Conservation (phyloP, 2,329 filamentous ascomycete genomes). For the Aspergillus texensis region DNA sequence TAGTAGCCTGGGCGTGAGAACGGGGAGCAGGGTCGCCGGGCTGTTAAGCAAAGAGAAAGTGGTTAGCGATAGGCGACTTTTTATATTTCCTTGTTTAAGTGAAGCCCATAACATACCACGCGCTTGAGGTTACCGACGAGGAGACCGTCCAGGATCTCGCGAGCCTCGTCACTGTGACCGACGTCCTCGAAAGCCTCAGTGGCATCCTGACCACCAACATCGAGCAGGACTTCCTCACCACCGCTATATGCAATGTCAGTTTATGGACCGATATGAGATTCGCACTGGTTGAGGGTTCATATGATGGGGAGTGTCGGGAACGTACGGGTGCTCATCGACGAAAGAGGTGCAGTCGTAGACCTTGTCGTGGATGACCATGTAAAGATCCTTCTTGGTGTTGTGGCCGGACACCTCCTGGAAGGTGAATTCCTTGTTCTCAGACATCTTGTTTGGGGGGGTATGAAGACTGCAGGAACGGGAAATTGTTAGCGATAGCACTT, state of each 20-base stretch:
- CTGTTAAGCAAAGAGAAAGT: conserved; percentile 34
- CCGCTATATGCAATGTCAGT: conserved; percentile 60
- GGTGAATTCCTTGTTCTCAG: conserved; percentile 65
- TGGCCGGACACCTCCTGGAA: conserved; percentile 81
- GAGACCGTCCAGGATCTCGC: conserved; percentile 83
- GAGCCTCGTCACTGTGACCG: conserved; percentile 96
- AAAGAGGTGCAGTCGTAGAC: conserved; percentile 90
- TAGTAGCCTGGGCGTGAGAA: conserved; percentile 53
- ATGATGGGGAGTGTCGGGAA: conserved; percentile 26
- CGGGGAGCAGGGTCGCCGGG: conserved; percentile 78
- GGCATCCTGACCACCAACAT: conserved; percentile 92
- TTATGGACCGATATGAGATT: background rate
- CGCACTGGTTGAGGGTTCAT: background rate
- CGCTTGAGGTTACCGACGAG: conserved; percentile 78
- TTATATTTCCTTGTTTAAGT: background rate
- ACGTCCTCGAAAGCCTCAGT: conserved; percentile 99
- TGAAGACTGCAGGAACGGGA: background rate
- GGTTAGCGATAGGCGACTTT: background rate
- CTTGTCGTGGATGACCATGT: conserved; percentile 91
- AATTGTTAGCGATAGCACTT: background rate
- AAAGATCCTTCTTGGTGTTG: conserved; percentile 91
- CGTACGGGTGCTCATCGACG: conserved; percentile 93
- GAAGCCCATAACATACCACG: conserved; percentile 59
- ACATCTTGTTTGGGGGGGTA: conserved; percentile 46
- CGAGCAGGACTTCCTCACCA: conserved; percentile 96